phyloP scores from a whole-genome alignment of 2,329 filamentous ascomycete species.

The Teratosphaeriaceae sp. region DNA sequence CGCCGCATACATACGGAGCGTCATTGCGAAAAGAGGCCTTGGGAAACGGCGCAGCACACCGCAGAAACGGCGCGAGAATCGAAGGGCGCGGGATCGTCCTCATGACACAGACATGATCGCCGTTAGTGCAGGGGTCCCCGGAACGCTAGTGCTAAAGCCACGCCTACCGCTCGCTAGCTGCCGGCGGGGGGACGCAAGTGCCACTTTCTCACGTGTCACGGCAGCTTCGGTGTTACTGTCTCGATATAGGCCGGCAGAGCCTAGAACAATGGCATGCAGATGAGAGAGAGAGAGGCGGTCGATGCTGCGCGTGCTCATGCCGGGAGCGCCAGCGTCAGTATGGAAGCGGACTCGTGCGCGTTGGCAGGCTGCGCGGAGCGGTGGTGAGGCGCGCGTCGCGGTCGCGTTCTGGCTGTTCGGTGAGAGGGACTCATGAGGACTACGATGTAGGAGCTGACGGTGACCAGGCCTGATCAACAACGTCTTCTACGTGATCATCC shows the following conservation, averaged over 20 bases:
- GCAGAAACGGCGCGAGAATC: too few species aligned
- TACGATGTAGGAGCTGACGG: too few species aligned
- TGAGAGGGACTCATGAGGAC: too few species aligned
- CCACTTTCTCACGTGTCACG: conserved; percentile 4
- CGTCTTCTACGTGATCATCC: conserved; percentile 94
- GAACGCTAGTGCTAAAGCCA: too few species aligned
- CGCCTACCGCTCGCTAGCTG: too few species aligned
- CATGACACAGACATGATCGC: too few species aligned
- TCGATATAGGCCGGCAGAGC: background rate
- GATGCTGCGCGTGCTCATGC: conserved; percentile 44
- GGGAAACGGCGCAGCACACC: too few species aligned
- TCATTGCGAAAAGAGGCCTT: too few species aligned
- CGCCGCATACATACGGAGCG: too few species aligned
- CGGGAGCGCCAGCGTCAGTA: conserved; percentile 55
- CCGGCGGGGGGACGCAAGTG: too few species aligned
- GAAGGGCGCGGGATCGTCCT: too few species aligned
- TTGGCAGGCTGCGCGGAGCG: conserved; percentile 55
- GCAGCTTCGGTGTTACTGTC: background rate
- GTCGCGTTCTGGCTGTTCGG: conserved; percentile 92
- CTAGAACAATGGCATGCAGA: background rate
- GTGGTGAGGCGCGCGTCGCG: conserved; percentile 64
- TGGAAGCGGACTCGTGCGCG: conserved; percentile 69
- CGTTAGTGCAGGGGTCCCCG: too few species aligned
- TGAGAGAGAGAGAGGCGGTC: background rate
- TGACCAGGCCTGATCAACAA: conserved; percentile 93